A percentile compares a stretch with the other conserved stretches of the same genome.
Conservation (phyloP, 148 eudicot genomes). For the Euryodendron excelsum region DNA sequence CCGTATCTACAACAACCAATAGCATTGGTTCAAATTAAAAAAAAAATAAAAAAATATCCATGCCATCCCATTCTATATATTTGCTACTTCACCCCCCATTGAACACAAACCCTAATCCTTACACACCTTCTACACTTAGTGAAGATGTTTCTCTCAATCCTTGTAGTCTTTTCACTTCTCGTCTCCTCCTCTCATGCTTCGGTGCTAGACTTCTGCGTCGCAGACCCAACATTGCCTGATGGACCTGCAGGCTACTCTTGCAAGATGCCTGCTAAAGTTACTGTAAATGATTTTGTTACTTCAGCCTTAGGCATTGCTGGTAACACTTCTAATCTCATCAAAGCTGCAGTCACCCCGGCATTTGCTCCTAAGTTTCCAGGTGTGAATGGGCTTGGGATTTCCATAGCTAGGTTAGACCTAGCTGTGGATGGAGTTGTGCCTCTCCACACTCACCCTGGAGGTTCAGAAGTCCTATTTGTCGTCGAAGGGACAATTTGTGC, state of each 20-base stretch:
- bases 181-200: background rate
- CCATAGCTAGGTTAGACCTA: conserved; percentile 34
- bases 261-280: too few relatives aligned
- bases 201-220: background rate
- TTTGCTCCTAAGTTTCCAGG: conserved; percentile 38
- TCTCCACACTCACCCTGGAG: conserved; percentile 46
- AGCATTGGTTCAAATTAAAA: too few relatives aligned
- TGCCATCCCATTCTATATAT: too few relatives aligned
- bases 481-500: conserved; percentile 28
- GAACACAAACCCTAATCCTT: too few relatives aligned
- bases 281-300: conserved; percentile 29
- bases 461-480: conserved; percentile 26
- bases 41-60: too few relatives aligned
- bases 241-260: too few relatives aligned
- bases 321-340: conserved; percentile 36
- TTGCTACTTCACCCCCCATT: too few relatives aligned
- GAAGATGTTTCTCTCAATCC: background rate
- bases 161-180: background rate
- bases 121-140: too few relatives aligned
- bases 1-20: too few relatives aligned
- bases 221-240: background rate
- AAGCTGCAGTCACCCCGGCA: conserved; percentile 40
- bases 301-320: conserved; percentile 24
- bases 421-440: conserved; percentile 40
- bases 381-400: too few relatives aligned